These are phyloP conservation scores for Metarhizium anisopliae DNA, from an alignment of 2,329 filamentous ascomycete genomes.

Conservation along the genomic window DNA sequence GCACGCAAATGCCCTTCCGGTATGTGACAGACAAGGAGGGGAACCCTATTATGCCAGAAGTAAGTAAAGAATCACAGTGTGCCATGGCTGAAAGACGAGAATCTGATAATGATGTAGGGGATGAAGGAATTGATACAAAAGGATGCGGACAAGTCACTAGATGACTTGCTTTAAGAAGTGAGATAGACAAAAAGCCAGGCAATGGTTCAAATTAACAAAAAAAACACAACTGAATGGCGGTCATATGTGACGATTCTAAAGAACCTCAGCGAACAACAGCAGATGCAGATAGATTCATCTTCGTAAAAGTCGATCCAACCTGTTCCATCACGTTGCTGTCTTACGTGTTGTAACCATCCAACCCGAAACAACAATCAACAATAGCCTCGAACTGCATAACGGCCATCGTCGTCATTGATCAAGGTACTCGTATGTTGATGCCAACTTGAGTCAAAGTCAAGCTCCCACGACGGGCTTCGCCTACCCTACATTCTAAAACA, in stretches of 20 bases:
- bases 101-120: constrained; percentile 46
- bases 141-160: constrained; percentile 86
- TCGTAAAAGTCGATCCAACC: too few relatives aligned
- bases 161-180: constrained; percentile 62
- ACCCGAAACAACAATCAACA: background rate
- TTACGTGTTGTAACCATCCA: background rate
- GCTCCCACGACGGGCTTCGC: background rate
- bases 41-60: constrained; percentile 83
- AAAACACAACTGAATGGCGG: background rate
- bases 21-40: constrained; percentile 73
- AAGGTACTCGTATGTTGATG: too few relatives aligned
- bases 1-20: constrained; percentile 95
- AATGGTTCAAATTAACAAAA: background rate
- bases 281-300: too few relatives aligned
- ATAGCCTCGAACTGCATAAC: background rate
- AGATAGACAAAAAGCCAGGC: background rate
- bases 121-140: constrained; percentile 92
- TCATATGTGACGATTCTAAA: background rate
- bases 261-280: background rate
- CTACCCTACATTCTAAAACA: background rate
- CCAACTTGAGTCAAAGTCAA: too few relatives aligned
- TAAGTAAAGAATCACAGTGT: constrained; percentile 31
- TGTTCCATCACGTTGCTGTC: background rate
- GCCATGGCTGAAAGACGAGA: background rate
- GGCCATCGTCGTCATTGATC: too few relatives aligned